Percentiles rank a stretch among this genome's conserved stretches.
Conservation (phyloP, 345 rosid genomes). For the Lenwebbia sp. region DNA sequence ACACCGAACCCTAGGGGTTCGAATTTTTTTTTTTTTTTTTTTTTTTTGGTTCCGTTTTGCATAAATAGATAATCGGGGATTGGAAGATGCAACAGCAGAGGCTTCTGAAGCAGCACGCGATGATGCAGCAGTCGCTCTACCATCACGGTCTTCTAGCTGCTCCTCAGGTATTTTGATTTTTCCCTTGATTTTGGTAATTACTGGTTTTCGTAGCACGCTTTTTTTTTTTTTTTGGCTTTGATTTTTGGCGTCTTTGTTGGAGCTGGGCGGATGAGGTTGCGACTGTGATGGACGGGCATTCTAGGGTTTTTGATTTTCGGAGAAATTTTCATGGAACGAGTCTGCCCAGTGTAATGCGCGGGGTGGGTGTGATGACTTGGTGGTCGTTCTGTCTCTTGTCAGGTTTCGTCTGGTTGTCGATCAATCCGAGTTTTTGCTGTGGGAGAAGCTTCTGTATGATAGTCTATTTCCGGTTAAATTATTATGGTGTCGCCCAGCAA, state of each 20-base stretch:
- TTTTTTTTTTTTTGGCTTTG: not conserved
- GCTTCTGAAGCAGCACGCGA: slow-evolving; percentile 38
- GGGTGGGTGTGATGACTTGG: not conserved
- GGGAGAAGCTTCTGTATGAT: not conserved
- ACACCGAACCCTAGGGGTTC: not conserved
- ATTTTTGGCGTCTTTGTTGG: not conserved
- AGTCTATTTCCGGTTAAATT: not conserved
- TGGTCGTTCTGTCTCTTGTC: not conserved
- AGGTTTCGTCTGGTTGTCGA: not conserved
- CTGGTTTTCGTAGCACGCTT: not conserved
- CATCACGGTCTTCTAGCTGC: slow-evolving; percentile 35
- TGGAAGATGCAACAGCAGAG: slow-evolving; percentile 41
- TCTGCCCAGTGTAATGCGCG: not conserved
- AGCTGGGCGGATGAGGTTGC: not conserved
- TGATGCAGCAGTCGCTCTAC: slow-evolving; percentile 46
- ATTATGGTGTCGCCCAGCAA: not conserved
- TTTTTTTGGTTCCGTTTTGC: not conserved
- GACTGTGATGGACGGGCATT: not conserved
- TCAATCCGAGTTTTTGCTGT: not conserved
- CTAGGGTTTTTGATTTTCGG: not conserved
- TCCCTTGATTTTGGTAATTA: no score
- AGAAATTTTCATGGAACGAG: not conserved
- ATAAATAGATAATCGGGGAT: not conserved
- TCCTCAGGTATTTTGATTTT: slow-evolving; percentile 29
- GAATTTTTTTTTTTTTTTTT: not conserved